A percentile compares a stretch with the other conserved stretches of the same genome.
phyloP scores from a whole-genome alignment of 1,284 basidiomycete genomes.

The Ganoderma boninense region DNA sequence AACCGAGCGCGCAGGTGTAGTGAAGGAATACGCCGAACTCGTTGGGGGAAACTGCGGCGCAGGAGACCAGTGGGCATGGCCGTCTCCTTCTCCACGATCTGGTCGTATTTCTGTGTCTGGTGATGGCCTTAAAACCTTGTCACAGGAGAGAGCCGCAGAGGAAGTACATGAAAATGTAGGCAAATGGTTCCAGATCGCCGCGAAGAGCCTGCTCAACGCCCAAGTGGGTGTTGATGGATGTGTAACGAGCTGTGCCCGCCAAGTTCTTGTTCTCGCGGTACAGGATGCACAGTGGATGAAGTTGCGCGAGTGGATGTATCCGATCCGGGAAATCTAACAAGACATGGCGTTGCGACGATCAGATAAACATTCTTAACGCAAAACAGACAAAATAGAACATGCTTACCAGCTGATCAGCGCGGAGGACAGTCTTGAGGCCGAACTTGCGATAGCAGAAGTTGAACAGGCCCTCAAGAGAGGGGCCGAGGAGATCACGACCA shows the following conservation, averaged over 20 bases:
- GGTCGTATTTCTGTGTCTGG: conserved; percentile 99
- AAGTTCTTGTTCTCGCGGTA: conserved; percentile 99
- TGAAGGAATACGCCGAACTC: conserved; percentile 98
- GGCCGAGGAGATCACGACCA: conserved; percentile 99
- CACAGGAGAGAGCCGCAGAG: conserved; percentile 95
- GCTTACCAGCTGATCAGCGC: conserved; percentile 95
- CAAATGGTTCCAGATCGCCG: conserved; percentile 95
- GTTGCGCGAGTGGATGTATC: conserved; percentile 99
- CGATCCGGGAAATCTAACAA: conserved; percentile 93
- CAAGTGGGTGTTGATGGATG: conserved; percentile 98
- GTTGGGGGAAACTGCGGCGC: conserved; percentile 96
- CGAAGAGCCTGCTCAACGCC: conserved; percentile 97
- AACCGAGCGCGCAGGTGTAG: conserved; percentile 96
- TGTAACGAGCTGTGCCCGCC: conserved; percentile 98
- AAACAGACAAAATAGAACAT: conserved; percentile 24
- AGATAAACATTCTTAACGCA: conserved; percentile 11
- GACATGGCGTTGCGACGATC: conserved; percentile 23
- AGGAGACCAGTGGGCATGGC: conserved; percentile 96
- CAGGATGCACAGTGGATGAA: conserved; percentile 99
- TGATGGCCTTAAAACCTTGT: conserved; percentile 98
- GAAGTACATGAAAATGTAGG: conserved; percentile 99
- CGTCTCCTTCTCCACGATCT: conserved; percentile 99
- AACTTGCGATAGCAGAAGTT: conserved; percentile 99
- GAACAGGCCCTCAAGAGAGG: conserved; percentile 98
- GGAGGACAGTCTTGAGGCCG: conserved; percentile 94